phyloP scores from a whole-genome alignment of 164 flowering plant genomes.

The Cinnamomum micranthum region DNA sequence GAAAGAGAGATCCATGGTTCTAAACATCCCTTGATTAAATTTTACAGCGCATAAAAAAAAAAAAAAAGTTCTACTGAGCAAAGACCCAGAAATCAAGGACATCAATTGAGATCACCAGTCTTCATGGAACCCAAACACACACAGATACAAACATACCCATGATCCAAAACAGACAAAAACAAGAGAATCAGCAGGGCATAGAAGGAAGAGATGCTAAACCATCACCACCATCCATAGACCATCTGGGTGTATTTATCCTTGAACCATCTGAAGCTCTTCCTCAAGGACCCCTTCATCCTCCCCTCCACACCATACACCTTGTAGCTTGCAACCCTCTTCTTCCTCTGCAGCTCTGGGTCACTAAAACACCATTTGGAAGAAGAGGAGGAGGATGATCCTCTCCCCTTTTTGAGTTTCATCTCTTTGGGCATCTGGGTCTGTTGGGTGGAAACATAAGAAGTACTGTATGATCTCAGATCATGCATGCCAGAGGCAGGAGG shows the following conservation, averaged over 20 bases:
- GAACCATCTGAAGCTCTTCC: slow-evolving; percentile 46
- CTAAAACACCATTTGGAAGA: slow-evolving; percentile 26
- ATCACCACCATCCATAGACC: slow-evolving; percentile 42
- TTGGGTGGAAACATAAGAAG: slow-evolving; percentile 20
- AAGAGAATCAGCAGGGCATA: background rate
- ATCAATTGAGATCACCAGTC: background rate
- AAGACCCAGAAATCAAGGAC: background rate
- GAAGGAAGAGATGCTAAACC: slow-evolving; percentile 2
- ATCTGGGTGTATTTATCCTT: slow-evolving; percentile 33
- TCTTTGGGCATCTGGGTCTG: slow-evolving; percentile 17
- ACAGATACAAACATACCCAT: background rate
- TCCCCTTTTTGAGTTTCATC: slow-evolving; percentile 22
- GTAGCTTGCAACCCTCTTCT: slow-evolving; percentile 42
- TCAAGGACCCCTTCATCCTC: slow-evolving; percentile 38
- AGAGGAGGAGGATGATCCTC: slow-evolving; percentile 15
- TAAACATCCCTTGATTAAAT: background rate
- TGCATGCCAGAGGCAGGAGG: slow-evolving; percentile 16
- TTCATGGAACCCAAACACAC: slow-evolving; percentile 6
- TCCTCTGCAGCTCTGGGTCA: slow-evolving; percentile 45
- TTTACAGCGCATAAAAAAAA: background rate
- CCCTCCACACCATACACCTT: slow-evolving; percentile 50
- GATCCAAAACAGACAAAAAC: background rate
- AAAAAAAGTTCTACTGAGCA: background rate
- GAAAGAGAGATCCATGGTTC: background rate
- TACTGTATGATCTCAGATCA: slow-evolving; percentile 26